A percentile compares a stretch with the other conserved stretches of the same genome.
phyloP scores from a whole-genome alignment of 192 early-diverging fungal genomes.

The Jimgerdemannia lactiflua region DNA sequence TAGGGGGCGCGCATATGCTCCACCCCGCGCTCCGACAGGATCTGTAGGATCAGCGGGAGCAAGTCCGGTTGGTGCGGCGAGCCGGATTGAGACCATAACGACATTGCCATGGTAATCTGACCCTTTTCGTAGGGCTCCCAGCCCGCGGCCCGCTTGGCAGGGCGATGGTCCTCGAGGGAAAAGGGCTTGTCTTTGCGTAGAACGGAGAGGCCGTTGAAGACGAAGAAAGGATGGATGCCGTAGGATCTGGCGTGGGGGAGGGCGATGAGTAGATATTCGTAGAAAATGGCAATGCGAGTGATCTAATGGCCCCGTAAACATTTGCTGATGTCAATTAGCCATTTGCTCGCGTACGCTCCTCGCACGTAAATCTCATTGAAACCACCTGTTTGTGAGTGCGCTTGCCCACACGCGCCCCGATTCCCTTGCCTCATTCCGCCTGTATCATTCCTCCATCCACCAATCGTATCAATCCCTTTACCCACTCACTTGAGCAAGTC shows the following conservation, averaged over 20 bases:
- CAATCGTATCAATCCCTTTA: too few relatives aligned
- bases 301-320: too few relatives aligned
- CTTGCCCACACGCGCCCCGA: background rate
- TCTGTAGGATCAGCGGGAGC: slow-evolving; percentile 63
- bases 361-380: too few relatives aligned
- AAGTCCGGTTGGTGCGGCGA: slow-evolving; percentile 61
- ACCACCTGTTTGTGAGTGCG: too few relatives aligned
- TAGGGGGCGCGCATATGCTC: slow-evolving; percentile 83
- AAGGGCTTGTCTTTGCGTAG: slow-evolving; percentile 71
- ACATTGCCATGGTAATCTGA: slow-evolving; percentile 54
- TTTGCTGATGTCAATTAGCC: too few relatives aligned
- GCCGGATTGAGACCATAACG: slow-evolving; percentile 49
- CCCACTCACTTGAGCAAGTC: slow-evolving; percentile 51
- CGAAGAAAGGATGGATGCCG: slow-evolving; percentile 73
- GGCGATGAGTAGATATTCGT: background rate
- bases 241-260: slow-evolving; percentile 34
- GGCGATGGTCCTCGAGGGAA: slow-evolving; percentile 60
- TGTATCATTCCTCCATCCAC: too few relatives aligned
- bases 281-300: background rate
- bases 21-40: slow-evolving; percentile 60
- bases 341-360: too few relatives aligned
- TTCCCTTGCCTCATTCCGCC: background rate
- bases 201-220: slow-evolving; percentile 71
- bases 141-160: slow-evolving; percentile 53
- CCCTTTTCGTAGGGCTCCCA: slow-evolving; percentile 69